Percentiles rank a stretch among this genome's conserved stretches.
Evolutionary conservation across 2,329 filamentous ascomycete genomes (phyloP).

Genomic region (Aspergillus sp.): DNA sequence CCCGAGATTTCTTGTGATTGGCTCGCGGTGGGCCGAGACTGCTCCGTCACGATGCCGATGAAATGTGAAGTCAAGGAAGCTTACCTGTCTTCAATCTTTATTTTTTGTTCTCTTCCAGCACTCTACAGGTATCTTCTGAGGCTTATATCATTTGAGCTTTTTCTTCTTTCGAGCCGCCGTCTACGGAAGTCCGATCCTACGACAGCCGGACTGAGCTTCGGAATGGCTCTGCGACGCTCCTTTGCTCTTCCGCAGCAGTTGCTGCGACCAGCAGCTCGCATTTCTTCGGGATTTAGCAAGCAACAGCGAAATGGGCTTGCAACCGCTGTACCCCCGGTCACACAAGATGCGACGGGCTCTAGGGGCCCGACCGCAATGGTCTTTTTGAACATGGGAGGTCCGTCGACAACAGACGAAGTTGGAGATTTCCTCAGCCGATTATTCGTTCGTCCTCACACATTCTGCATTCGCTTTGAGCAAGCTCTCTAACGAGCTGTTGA

Average conservation of each 20-base stretch:
- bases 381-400: slow-evolving; percentile 98
- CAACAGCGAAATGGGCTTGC: slow-evolving; percentile 51
- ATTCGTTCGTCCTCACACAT: slow-evolving; percentile 67
- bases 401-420: slow-evolving; percentile 85
- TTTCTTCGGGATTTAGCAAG: slow-evolving; percentile 27
- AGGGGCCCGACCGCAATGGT: slow-evolving; percentile 96
- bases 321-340: slow-evolving; percentile 74
- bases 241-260: slow-evolving; percentile 37
- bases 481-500: slow-evolving; percentile 14
- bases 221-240: slow-evolving; percentile 49
- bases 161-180: neutral
- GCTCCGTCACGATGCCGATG: slow-evolving; percentile 24
- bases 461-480: neutral
- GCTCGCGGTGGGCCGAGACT: slow-evolving; percentile 19
- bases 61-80: neutral
- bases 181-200: neutral
- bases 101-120: neutral
- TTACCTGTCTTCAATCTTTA: neutral
- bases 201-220: slow-evolving; percentile 2
- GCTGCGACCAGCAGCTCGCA: slow-evolving; percentile 30
- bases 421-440: slow-evolving; percentile 85
- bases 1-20: slow-evolving; percentile 34
- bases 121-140: neutral
- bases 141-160: neutral
- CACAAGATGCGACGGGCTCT: slow-evolving; percentile 70